Conservation (phyloP, 257 asterid species). For the Dorcoceras hygrometricum region DNA sequence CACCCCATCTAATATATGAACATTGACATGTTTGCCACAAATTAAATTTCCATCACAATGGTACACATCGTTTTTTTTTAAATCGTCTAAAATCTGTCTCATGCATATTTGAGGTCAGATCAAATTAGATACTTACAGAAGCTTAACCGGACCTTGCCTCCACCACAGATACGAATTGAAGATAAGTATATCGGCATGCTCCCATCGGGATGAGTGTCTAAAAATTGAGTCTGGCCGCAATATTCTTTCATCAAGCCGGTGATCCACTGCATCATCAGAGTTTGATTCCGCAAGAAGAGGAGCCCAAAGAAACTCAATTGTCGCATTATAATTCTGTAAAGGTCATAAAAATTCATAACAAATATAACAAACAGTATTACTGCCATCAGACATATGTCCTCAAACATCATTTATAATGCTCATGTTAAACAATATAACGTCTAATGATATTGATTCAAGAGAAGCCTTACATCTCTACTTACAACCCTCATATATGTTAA, state of each 20-base stretch:
- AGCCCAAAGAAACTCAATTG: slow-evolving; percentile 88
- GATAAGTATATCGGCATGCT: slow-evolving; percentile 80
- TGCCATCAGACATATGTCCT: neutral
- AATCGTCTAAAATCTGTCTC: neutral
- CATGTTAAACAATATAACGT: neutral
- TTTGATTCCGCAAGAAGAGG: slow-evolving; percentile 96
- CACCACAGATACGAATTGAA: slow-evolving; percentile 94
- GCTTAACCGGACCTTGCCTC: slow-evolving; percentile 86
- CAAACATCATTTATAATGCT: neutral
- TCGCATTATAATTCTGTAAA: slow-evolving; percentile 77
- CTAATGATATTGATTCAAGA: neutral
- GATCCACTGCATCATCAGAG: slow-evolving; percentile 83
- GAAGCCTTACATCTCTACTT: neutral
- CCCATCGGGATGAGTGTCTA: slow-evolving; percentile 82
- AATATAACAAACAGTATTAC: neutral
- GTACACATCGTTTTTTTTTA: neutral
- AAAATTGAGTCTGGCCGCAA: slow-evolving; percentile 68
- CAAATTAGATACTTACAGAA: slow-evolving; percentile 50
- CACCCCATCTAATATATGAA: slow-evolving; percentile 63
- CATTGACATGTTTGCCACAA: neutral
- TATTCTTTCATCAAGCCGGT: slow-evolving; percentile 74
- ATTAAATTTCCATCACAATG: neutral
- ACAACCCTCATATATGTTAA: neutral
- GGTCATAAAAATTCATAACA: slow-evolving; percentile 15
- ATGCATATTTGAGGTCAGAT: neutral